Base-by-base conservation (phyloP, 768 basidiomycete species). In the Kwoniella shandongensis region DNA sequence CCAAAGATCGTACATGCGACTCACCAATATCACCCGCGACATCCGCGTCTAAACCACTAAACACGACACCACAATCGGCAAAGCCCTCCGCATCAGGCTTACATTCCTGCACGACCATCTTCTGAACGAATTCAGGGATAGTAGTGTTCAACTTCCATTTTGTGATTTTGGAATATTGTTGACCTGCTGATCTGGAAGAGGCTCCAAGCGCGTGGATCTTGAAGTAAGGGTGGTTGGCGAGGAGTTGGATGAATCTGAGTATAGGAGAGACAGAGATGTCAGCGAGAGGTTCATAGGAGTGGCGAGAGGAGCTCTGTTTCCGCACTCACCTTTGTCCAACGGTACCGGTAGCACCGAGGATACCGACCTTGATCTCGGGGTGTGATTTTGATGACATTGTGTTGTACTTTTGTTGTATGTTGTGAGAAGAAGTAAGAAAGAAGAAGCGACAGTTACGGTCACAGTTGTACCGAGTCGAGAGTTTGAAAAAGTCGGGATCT, bases 41-140 rank as follows among this genome's bases (percentile, higher is more conserved):
- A 71, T 96, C 91, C 17, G 88, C 85, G 78, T 98, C 96, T 57
- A 99, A 79, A n/a, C 96, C 96, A 0, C 90, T 93, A 77, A 99
- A 99, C 39, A 98, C 83, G 60, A 98, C 81, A 10, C 83, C 82
- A 74, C 93, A 97, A 8, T 88, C 88, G 36, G 76, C 70, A 70
- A 97, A 97, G 47, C 85, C 80, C 12, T 54, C 54, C 7, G 63
- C 66, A 59, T 85, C 82, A 3, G 91, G 84, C 46, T 79, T 79
- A 80, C 96, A 99, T 61, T 87, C 85, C 57, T 81, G 78, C 5
- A 98, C 87, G 54, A 86, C 69, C 70, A 91, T 78, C 32, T 83
- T 81, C 44, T 81, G 79, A 25, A 88, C 87, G 13, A 61, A 61
- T 23, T 78, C 52, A 1, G 94, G 94, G 60, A 97, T 87, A 1